Evolutionary conservation across 208 protist species (phyloP), one percentile per base, ranked within the genome.

Genomic region (Novymonas esmeraldas): DNA sequence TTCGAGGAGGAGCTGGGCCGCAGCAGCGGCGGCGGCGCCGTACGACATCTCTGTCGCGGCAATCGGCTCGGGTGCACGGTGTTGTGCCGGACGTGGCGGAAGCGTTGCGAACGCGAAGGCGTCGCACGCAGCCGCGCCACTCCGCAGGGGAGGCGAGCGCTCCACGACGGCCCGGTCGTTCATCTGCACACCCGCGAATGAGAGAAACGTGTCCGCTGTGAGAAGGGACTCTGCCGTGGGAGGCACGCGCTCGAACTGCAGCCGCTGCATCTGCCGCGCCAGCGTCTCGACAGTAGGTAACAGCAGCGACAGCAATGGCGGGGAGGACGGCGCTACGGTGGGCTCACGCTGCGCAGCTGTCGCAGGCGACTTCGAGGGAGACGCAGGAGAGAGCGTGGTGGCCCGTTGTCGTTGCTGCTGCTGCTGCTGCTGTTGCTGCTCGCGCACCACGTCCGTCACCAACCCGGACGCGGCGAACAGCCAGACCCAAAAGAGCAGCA

Each of bases 401-500:
- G n/a, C n/a, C n/a, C n/a, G n/a, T n/a, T n/a, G n/a, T n/a, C 50
- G 2, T 9, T 24, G 20, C 16, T 31, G 55, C 22, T 36, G 20
- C 6, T 41, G 41, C 28, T 48, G 46, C 3, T 3, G 11, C 36
- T 75, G 61, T 29, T 63, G 42, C 20, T 34, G 33, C 3, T 11
- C 29, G 29, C 39, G 62, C 38, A 70, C 52, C 5, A 64, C 70
- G 26, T 76, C 70, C 9, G 54, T 58, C 20, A 62, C 62, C 14
- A 76, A 56, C 45, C 70, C 70, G 31, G 45, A 69, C n/a, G 70
- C 70, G 2, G 70, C 56, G 57, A 70, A 70, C 3, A 76, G 45
- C 70, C 70, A 76, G 54, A 76, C 64, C 36, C 65, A 48, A 45
- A 76, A 70, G 13, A 62, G 55, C 18, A 76, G 55, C 34, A 70